Evolutionary conservation across 208 protist genomes (phyloP).

Genomic region (Balamuthia mandrillaris): DNA sequence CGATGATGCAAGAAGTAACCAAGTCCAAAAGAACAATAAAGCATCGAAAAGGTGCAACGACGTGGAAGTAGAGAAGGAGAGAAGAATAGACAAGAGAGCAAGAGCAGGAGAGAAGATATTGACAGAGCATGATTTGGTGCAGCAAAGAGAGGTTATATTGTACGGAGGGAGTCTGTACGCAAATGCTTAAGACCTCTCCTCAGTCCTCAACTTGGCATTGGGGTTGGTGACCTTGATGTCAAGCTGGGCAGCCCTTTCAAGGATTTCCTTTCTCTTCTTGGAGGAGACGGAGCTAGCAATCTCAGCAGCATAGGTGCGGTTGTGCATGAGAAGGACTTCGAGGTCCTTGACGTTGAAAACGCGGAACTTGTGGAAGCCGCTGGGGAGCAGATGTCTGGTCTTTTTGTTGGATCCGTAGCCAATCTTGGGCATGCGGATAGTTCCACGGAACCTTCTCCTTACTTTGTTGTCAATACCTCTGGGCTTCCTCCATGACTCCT

Average conservation of each 20-base stretch:
- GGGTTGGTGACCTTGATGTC: constrained; percentile 95
- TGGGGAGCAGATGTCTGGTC: constrained; percentile 92
- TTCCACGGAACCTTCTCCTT: constrained; percentile 94
- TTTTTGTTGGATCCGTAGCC: constrained; percentile 96
- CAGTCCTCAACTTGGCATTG: constrained; percentile 86
- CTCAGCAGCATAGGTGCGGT: constrained; percentile 97
- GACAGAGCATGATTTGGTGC: no score
- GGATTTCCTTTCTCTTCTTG: constrained; percentile 91
- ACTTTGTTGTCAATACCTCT: constrained; percentile 97
- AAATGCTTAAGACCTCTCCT: constrained; percentile 78
- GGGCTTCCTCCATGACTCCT: constrained; percentile 94
- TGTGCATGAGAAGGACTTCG: constrained; percentile 99
- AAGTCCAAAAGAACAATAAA: no score
- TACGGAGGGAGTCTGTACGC: no score
- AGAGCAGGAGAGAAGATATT: no score
- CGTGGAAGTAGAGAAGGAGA: no score
- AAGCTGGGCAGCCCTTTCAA: constrained; percentile 95
- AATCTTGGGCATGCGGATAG: constrained; percentile 93
- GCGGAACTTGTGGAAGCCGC: constrained; percentile 95
- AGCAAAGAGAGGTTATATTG: no score
- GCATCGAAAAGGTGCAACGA: no score
- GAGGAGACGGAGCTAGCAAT: constrained; percentile 93
- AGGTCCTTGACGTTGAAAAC: constrained; percentile 87
- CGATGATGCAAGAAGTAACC: no score
- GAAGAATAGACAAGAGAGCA: no score